phyloP scores from a whole-genome alignment of 2,329 filamentous ascomycete species.

The Cordyceps cateniannulata region DNA sequence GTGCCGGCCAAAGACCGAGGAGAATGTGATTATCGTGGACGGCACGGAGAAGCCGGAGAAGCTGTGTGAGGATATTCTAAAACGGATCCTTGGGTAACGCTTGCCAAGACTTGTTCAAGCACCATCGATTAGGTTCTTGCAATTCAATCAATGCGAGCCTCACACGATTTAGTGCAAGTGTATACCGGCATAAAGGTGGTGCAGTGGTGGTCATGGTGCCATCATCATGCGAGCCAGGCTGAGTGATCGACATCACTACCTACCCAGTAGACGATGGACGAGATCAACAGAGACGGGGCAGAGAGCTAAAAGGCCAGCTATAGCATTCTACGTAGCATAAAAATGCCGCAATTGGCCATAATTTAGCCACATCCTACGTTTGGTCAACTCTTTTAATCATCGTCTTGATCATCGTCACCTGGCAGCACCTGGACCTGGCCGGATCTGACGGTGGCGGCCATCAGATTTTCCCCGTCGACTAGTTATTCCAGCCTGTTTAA shows the following conservation, averaged over 20 bases:
- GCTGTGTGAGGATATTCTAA: constrained; percentile 18
- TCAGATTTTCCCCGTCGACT: no score
- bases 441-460: no score
- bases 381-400: no score
- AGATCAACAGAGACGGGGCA: no score
- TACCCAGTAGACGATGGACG: not conserved
- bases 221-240: not conserved
- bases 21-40: constrained; percentile 20
- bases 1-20: constrained; percentile 19
- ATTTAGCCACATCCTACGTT: no score
- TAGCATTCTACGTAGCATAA: not conserved
- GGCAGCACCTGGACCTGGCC: no score
- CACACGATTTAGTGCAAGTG: no score
- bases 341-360: not conserved
- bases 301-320: not conserved
- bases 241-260: not conserved
- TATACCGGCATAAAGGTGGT: no score
- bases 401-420: no score
- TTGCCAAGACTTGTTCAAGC: no score
- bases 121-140: not conserved
- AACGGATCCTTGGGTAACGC: not conserved
- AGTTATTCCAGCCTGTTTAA: no score
- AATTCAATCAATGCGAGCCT: not conserved
- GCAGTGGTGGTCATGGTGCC: not conserved
- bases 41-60: constrained; percentile 17